A percentile compares a stretch with the other conserved stretches of the same genome.
These are phyloP conservation scores for Nemania sp. DNA, from an alignment of 2,329 filamentous ascomycete genomes.

Conservation along the genomic window DNA sequence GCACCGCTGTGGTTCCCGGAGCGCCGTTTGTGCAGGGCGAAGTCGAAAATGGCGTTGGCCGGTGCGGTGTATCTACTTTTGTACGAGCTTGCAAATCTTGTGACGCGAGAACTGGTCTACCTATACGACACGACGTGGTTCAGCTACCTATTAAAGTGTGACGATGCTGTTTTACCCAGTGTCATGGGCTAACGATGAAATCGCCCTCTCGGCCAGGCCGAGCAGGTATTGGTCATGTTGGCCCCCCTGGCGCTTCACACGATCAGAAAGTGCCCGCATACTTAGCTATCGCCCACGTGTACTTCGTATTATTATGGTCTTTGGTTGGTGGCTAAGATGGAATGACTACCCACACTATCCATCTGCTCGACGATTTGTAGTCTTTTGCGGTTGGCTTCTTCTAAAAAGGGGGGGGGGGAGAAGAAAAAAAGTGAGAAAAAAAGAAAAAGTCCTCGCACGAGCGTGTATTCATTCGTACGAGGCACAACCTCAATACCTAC, in stretches of 20 bases:
- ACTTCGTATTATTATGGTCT: too few species aligned
- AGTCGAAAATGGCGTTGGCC: not conserved
- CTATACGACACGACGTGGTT: not conserved
- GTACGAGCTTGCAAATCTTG: too few species aligned
- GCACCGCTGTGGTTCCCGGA: not conserved
- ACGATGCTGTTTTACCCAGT: not conserved
- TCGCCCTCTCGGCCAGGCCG: constrained; percentile 19
- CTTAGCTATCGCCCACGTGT: not conserved
- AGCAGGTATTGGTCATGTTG: constrained; percentile 4
- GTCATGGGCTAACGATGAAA: constrained; percentile 1
- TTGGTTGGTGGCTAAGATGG: not conserved
- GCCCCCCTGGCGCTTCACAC: not conserved
- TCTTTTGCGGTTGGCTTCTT: not conserved
- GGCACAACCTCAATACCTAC: too few species aligned
- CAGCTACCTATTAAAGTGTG: not conserved
- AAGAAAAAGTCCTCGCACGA: too few species aligned
- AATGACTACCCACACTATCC: constrained; percentile 1
- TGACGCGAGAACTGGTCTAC: too few species aligned
- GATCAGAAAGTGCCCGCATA: not conserved
- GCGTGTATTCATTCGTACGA: too few species aligned
- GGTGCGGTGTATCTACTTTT: too few species aligned
- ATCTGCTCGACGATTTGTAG: not conserved
- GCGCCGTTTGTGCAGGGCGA: not conserved
- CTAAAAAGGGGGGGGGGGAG: too few species aligned
- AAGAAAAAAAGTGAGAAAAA: not conserved